phyloP scores from a whole-genome alignment of 305 asterid species.

The Fraxinus sp. region DNA sequence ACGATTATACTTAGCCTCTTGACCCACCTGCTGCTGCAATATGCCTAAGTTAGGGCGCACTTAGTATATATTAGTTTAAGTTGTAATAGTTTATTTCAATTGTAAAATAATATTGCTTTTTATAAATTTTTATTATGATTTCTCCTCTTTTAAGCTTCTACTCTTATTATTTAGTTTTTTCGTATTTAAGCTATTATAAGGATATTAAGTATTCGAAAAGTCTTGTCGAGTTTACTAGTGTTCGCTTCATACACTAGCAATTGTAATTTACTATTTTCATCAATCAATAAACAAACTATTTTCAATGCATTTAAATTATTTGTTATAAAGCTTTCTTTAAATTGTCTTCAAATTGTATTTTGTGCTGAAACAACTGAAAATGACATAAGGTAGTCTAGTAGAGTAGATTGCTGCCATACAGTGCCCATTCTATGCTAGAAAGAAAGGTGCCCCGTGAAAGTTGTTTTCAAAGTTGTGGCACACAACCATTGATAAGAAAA shows the following conservation, averaged over 20 bases:
- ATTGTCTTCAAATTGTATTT: neutral
- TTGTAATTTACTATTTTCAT: too few species aligned
- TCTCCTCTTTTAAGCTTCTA: neutral
- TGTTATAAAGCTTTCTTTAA: neutral
- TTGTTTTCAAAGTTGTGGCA: neutral
- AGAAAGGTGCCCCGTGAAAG: neutral
- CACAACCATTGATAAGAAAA: neutral
- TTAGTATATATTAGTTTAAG: too few species aligned
- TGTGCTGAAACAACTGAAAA: too few species aligned
- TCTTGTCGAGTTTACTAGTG: neutral
- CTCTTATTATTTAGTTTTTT: too few species aligned
- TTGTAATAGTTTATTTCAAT: neutral
- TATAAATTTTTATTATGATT: too few species aligned
- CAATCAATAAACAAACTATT: neutral
- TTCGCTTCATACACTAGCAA: neutral
- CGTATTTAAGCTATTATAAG: neutral
- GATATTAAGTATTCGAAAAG: too few species aligned
- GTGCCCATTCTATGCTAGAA: neutral
- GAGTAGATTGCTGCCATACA: neutral
- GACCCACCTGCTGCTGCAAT: too few species aligned
- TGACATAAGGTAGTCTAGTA: too few species aligned
- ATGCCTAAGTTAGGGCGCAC: neutral
- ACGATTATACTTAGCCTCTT: neutral
- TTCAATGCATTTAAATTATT: too few species aligned
- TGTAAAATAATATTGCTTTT: neutral